phyloP scores from a whole-genome alignment of 169 alveolate genomes.

The Cyclospora cayetanensis region DNA sequence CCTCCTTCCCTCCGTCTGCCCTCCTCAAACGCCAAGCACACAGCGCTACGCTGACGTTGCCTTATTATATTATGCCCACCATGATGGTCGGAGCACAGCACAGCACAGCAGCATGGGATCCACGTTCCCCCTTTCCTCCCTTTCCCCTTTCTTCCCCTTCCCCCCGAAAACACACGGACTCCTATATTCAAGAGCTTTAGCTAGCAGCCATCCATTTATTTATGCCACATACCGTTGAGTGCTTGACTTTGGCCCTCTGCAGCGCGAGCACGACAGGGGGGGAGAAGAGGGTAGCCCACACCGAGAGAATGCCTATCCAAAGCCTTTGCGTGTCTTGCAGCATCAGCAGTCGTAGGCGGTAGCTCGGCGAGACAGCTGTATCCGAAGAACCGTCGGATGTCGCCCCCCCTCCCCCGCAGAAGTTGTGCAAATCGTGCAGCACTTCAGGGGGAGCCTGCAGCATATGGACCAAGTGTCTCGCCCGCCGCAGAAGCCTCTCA shows the following conservation, averaged over 20 bases:
- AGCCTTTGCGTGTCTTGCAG: slow-evolving; percentile 28
- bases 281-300: slow-evolving; percentile 65
- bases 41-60: no score
- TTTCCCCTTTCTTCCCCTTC: no score
- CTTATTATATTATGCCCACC: no score
- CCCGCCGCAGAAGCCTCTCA: slow-evolving; percentile 13
- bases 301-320: slow-evolving; percentile 14
- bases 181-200: no score
- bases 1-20: no score
- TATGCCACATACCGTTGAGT: slow-evolving; percentile 50
- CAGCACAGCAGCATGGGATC: no score
- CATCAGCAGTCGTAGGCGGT: slow-evolving; percentile 3
- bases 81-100: no score
- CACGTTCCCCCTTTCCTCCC: no score
- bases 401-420: neutral
- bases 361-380: neutral
- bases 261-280: slow-evolving; percentile 68
- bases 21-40: no score
- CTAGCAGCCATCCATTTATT: no score
- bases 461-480: slow-evolving; percentile 11
- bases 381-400: neutral
- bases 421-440: slow-evolving; percentile 35
- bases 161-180: no score
- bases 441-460: slow-evolving; percentile 68
- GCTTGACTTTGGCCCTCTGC: slow-evolving; percentile 52